Evolutionary conservation across 1,284 basidiomycete species (phyloP).

Genomic region (Mrakiaceae sp.): DNA sequence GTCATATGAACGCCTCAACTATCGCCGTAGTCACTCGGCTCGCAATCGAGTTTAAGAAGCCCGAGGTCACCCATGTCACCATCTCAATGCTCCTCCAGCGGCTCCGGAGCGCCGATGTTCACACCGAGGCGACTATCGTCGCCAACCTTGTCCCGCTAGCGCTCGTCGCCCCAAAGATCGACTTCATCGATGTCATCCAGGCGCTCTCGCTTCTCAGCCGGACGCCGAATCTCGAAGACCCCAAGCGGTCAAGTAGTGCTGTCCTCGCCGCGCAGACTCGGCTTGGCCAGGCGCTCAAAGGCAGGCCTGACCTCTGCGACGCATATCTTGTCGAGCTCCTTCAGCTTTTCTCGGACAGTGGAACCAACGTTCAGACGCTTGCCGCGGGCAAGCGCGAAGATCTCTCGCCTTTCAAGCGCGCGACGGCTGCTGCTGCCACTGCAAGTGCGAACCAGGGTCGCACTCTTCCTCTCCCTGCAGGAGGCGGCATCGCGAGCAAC

Average conservation of each 20-base stretch:
- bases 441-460: conserved; percentile 20
- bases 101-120: conserved; percentile 67
- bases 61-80: conserved; percentile 74
- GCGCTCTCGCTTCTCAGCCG: conserved; percentile 79
- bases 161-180: conserved; percentile 58
- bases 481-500: no score
- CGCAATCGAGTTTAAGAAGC: conserved; percentile 65
- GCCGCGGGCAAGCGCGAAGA: conserved; percentile 35
- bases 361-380: conserved; percentile 74
- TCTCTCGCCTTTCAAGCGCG: neutral
- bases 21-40: conserved; percentile 77
- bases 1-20: conserved; percentile 75
- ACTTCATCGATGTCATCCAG: conserved; percentile 74
- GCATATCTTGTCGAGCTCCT: conserved; percentile 76
- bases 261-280: conserved; percentile 80
- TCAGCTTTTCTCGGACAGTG: conserved; percentile 79
- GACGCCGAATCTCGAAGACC: conserved; percentile 70
- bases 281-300: conserved; percentile 59
- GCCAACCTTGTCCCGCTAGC: conserved; percentile 85
- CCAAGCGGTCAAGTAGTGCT: conserved; percentile 73
- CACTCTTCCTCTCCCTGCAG: conserved; percentile 10
- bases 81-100: conserved; percentile 89
- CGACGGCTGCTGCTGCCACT: no score
- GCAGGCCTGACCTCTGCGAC: conserved; percentile 62
- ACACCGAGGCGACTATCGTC: conserved; percentile 80